Percentiles rank a stretch among this genome's conserved stretches.
These are phyloP conservation scores for Macrolepiota albuminosa DNA, from an alignment of 768 basidiomycete genomes.

Conservation along the genomic window DNA sequence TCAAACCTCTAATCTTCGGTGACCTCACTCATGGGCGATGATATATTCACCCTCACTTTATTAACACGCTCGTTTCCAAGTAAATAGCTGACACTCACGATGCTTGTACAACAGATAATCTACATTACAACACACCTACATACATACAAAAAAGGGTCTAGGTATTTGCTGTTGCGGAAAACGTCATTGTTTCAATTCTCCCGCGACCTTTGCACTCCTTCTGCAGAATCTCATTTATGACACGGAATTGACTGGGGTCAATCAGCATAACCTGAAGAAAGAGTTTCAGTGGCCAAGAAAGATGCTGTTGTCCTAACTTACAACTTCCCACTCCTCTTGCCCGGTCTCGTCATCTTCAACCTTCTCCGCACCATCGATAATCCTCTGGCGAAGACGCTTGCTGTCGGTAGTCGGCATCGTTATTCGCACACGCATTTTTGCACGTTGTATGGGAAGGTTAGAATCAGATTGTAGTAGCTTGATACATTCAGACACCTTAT, in stretches of 20 bases:
- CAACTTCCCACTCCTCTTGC: slow-evolving; percentile 80
- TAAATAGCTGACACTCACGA: neutral
- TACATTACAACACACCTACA: neutral
- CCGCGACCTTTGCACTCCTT: slow-evolving; percentile 89
- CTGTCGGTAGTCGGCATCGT: slow-evolving; percentile 65
- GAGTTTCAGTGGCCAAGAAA: neutral
- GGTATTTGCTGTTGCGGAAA: slow-evolving; percentile 52
- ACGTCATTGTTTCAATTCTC: slow-evolving; percentile 76
- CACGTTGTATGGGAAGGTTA: slow-evolving; percentile 88
- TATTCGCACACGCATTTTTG: slow-evolving; percentile 88
- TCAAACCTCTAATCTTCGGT: slow-evolving; percentile 53
- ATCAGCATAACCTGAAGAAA: slow-evolving; percentile 75
- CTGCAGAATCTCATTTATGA: slow-evolving; percentile 85
- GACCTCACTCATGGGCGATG: slow-evolving; percentile 10
- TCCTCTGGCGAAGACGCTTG: slow-evolving; percentile 62
- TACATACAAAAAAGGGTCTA: slow-evolving; percentile 1
- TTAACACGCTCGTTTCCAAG: neutral
- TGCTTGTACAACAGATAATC: slow-evolving; percentile 7
- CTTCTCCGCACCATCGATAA: slow-evolving; percentile 71
- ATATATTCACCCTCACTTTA: neutral
- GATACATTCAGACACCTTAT: slow-evolving; percentile 84
- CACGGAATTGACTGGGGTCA: slow-evolving; percentile 87
- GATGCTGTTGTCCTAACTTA: slow-evolving; percentile 35
- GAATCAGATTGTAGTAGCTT: slow-evolving; percentile 76
- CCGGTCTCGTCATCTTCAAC: slow-evolving; percentile 80